Base-by-base conservation (phyloP, 164 flowering plant genomes). In the Chimonanthus salicifolius region DNA sequence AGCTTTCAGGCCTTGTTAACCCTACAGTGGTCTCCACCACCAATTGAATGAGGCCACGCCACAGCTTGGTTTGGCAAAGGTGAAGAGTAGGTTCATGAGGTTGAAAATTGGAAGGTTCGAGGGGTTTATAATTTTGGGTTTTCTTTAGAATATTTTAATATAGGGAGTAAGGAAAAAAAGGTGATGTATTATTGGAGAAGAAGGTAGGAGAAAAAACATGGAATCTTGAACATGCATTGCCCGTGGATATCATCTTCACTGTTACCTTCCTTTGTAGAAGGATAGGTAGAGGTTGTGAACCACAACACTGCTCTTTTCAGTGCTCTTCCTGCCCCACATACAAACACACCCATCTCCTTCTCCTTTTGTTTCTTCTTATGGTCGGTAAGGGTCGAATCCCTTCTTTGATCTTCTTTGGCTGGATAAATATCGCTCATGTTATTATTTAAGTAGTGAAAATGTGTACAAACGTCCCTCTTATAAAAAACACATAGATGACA, bases 241-340 rank as follows among this genome's bases (percentile, higher is more conserved):
- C 76, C 67, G 62, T 72, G 68, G 76, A 71, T 33, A 67, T 67
- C 73, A 67, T 67, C 73, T 67, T 63, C 68, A 54, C 50, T 47
- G 44, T 13, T 58, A 47, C 66, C 44, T 68, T 16, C 64, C 50
- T 47, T 74, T 67, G 48, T 51, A 76, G 75, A 67, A 70, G 47
- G 80, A 74, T 72, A 69, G 46, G 74, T 7, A 58, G 68, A 73
- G 67, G 48, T 43, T 81, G 82, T 71, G 83, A 80, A 75, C 84
- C 84, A 78, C 80, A 78, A 60, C 58, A 9, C 66, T 71, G 18
- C 18, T 70, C 64, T 67, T 74, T 45, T 70, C 45, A 84, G 87
- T 86, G 91, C 85, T 82, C 72, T 78, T 80, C 69, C 76, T 83
- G 64, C 85, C 91, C 88, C 87, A 88, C 88, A 65, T 64, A 15